Conservation (phyloP, 495 filamentous ascomycete genomes). For the Penicillium lagena region DNA sequence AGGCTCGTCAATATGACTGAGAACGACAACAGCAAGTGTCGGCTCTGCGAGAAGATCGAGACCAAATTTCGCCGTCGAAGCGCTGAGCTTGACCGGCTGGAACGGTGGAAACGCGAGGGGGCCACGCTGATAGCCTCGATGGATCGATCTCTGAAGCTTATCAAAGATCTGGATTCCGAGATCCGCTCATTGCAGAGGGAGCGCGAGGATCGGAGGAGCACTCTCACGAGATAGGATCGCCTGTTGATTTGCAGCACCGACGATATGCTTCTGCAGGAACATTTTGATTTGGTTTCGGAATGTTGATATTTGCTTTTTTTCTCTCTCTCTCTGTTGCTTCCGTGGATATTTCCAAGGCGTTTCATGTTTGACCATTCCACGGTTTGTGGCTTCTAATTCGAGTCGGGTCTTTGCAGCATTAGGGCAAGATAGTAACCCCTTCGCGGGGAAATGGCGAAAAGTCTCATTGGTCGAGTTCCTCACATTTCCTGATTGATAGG, state of each 20-base stretch:
- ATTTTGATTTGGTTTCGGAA: too few species aligned
- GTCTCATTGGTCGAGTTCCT: constrained; percentile 12
- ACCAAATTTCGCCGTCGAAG: constrained; percentile 73
- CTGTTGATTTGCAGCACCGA: constrained; percentile 3
- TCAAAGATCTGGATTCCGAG: constrained; percentile 54
- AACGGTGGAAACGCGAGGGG: constrained; percentile 71
- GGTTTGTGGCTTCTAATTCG: constrained; percentile 22
- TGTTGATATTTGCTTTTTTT: constrained; percentile 9
- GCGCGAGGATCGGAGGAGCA: constrained; percentile 30
- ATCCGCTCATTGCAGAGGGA: constrained; percentile 47
- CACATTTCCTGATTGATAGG: constrained; percentile 12
- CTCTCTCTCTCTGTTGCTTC: constrained; percentile 11
- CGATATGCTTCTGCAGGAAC: not conserved
- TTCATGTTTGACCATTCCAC: constrained; percentile 29
- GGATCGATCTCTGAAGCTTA: constrained; percentile 62
- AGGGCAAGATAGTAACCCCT: constrained; percentile 15
- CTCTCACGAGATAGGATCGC: constrained; percentile 21
- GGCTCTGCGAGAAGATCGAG: constrained; percentile 84
- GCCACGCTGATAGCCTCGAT: constrained; percentile 71
- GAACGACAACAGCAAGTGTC: constrained; percentile 56
- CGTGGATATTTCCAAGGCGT: constrained; percentile 15
- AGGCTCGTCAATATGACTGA: constrained; percentile 74
- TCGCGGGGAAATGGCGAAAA: constrained; percentile 15
- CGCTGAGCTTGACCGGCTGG: constrained; percentile 71
- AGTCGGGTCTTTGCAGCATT: constrained; percentile 27